These are phyloP conservation scores for Parmelia sp. DNA, from an alignment of 495 filamentous ascomycete genomes.

Conservation along the genomic window DNA sequence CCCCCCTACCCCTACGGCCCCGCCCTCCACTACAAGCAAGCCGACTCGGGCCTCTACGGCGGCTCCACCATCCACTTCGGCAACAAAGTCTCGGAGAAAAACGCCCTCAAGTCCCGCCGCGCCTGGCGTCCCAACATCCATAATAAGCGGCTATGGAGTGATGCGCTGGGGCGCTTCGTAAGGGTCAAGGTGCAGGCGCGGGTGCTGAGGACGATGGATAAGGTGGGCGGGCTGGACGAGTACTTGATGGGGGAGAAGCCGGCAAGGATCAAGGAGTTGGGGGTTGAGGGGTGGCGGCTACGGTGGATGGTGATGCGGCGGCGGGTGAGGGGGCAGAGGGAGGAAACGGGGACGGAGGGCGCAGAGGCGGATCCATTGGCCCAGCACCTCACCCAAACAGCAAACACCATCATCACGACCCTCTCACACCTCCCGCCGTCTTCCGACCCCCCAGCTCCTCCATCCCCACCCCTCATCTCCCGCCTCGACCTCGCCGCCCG, in stretches of 20 bases:
- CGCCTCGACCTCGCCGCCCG: not conserved
- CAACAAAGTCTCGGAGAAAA: constrained; percentile 74
- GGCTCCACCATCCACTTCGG: constrained; percentile 73
- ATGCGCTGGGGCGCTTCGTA: constrained; percentile 56
- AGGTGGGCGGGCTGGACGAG: constrained; percentile 79
- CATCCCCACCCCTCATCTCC: not conserved
- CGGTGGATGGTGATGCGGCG: constrained; percentile 82
- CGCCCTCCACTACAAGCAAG: constrained; percentile 75
- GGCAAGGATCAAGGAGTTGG: constrained; percentile 72
- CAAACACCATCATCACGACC: too few relatives aligned
- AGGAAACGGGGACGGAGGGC: constrained; percentile 47
- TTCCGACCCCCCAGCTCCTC: not conserved
- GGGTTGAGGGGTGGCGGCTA: constrained; percentile 79
- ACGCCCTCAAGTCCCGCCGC: constrained; percentile 78
- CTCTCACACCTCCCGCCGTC: too few relatives aligned
- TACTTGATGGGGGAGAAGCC: constrained; percentile 75
- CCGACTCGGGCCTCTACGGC: constrained; percentile 83
- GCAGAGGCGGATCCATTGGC: too few relatives aligned
- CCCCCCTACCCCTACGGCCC: constrained; percentile 71
- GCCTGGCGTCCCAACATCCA: constrained; percentile 86
- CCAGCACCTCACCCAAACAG: not conserved
- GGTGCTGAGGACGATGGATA: constrained; percentile 79
- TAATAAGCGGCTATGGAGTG: constrained; percentile 65
- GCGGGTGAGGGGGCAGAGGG: constrained; percentile 50
- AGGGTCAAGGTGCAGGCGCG: constrained; percentile 68